These are phyloP conservation scores for Sugiyamaella xylanicola DNA, from an alignment of 1,139 yeast species.

Conservation along the genomic window DNA sequence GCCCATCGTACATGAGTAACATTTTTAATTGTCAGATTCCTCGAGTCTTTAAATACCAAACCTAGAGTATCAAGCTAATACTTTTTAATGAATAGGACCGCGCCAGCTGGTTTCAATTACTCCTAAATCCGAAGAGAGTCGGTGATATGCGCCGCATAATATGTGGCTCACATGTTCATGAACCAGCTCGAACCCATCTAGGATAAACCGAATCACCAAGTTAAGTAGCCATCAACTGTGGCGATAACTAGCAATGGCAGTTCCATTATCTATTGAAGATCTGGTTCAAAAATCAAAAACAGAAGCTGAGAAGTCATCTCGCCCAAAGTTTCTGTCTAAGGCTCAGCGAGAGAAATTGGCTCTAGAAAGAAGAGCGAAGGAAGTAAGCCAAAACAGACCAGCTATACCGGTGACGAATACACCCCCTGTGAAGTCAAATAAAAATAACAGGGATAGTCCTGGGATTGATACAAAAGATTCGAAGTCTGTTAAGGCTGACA, in stretches of 20 bases:
- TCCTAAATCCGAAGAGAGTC: too few species aligned
- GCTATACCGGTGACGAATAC: background rate
- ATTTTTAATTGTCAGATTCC: too few species aligned
- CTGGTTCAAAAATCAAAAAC: constrained; percentile 42
- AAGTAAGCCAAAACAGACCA: constrained; percentile 23
- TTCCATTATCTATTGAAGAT: constrained; percentile 49
- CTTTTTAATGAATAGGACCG: too few species aligned
- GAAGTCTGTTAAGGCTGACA: constrained; percentile 9
- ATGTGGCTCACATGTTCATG: too few species aligned
- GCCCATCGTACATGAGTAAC: too few species aligned
- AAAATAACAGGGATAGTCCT: background rate
- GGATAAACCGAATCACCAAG: too few species aligned
- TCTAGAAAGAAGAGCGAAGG: constrained; percentile 32
- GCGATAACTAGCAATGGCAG: constrained; percentile 3
- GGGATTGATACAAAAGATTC: background rate
- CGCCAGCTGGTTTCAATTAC: too few species aligned
- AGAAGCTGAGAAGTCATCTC: constrained; percentile 30
- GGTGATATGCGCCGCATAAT: too few species aligned
- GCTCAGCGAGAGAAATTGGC: constrained; percentile 49
- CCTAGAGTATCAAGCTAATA: too few species aligned
- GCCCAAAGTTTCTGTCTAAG: constrained; percentile 55
- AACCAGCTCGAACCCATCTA: too few species aligned
- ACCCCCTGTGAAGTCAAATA: background rate
- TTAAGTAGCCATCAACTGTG: background rate
- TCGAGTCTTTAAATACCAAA: too few species aligned